phyloP scores from a whole-genome alignment of 768 basidiomycete species.

The Coprinellus micaceus region DNA sequence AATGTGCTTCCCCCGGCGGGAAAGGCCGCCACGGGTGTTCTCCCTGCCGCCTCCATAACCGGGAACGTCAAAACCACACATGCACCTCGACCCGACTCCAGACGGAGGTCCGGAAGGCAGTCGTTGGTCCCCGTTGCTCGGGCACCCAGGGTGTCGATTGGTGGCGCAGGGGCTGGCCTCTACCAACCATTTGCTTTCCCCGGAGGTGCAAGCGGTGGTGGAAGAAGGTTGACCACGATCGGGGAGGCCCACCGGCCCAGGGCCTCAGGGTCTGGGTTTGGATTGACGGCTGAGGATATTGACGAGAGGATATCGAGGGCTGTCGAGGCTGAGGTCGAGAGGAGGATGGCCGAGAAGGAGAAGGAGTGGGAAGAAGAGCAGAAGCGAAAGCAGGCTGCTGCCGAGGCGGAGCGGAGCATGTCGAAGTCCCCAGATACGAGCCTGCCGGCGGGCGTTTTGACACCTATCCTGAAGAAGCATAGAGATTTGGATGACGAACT shows the following conservation, averaged over 20 bases:
- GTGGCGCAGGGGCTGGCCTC: slow-evolving; percentile 22
- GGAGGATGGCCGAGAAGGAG: slow-evolving; percentile 55
- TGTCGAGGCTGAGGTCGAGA: slow-evolving; percentile 71
- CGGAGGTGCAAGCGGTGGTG: slow-evolving; percentile 9
- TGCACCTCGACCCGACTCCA: no score
- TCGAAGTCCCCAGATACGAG: slow-evolving; percentile 29
- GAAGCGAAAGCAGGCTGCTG: slow-evolving; percentile 20
- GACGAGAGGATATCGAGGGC: slow-evolving; percentile 79
- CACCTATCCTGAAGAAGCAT: slow-evolving; percentile 60
- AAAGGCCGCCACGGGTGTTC: slow-evolving; percentile 42
- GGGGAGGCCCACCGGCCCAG: slow-evolving; percentile 21
- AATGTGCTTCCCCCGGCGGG: slow-evolving; percentile 41
- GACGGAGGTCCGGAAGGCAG: not conserved
- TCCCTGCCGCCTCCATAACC: slow-evolving; percentile 39
- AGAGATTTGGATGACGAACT: slow-evolving; percentile 69
- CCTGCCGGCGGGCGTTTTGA: slow-evolving; percentile 50
- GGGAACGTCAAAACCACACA: slow-evolving; percentile 19
- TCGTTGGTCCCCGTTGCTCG: slow-evolving; percentile 20
- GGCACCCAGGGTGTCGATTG: slow-evolving; percentile 33
- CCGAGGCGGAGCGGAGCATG: slow-evolving; percentile 34
- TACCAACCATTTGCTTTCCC: slow-evolving; percentile 39
- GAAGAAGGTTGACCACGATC: slow-evolving; percentile 28
- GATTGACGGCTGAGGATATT: slow-evolving; percentile 66
- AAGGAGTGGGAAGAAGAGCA: slow-evolving; percentile 33
- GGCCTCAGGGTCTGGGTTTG: slow-evolving; percentile 30